Evolutionary conservation across 345 rosid species (phyloP).

Genomic region (Kernera saxatilis): DNA sequence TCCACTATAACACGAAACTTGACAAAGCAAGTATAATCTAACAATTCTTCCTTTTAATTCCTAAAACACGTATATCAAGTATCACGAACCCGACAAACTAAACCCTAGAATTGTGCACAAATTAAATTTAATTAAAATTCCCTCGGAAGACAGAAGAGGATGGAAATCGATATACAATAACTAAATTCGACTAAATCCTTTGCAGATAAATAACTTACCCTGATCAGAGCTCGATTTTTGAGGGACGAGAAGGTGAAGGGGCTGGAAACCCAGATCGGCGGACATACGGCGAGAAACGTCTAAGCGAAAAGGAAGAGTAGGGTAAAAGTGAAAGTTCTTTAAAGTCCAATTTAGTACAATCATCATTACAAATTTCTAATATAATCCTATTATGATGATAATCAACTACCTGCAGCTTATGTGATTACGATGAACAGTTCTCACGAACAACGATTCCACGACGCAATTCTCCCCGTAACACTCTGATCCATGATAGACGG

Average conservation of each 20-base stretch:
- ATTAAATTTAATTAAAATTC: neutral
- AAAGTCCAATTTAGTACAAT: no score
- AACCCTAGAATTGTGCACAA: conserved; percentile 19
- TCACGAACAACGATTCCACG: no score
- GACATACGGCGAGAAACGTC: conserved; percentile 21
- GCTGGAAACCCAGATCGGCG: conserved; percentile 9
- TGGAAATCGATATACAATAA: neutral
- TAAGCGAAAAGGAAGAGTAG: no score
- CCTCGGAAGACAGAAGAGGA: neutral
- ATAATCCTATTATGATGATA: no score
- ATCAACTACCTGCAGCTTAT: no score
- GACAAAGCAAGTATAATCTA: neutral
- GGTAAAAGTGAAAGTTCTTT: no score
- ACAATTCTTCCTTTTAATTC: neutral
- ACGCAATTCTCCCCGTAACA: no score
- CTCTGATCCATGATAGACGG: no score
- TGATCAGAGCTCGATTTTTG: neutral
- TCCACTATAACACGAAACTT: neutral
- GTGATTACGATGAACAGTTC: no score
- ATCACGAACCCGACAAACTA: neutral
- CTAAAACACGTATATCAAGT: neutral
- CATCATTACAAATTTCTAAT: no score
- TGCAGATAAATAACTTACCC: neutral
- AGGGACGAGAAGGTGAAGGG: conserved; percentile 11
- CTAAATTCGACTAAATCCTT: neutral